These are phyloP conservation scores for Dovyalis caffra DNA, from an alignment of 345 rosid genomes.

Conservation along the genomic window DNA sequence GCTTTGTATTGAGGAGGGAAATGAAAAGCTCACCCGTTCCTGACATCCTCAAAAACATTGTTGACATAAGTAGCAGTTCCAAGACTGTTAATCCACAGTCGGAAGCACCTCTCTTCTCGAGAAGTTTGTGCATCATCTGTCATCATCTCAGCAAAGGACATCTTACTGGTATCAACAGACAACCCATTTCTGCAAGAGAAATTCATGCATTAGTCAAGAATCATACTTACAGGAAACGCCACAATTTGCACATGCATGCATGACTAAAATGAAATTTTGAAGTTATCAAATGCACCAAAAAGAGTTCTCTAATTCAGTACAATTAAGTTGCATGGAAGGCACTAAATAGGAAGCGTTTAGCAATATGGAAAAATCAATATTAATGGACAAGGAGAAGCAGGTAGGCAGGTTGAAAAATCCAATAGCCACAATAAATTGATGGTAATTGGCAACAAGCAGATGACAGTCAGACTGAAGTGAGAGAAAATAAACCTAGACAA, in stretches of 20 bases:
- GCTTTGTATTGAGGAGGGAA: background rate
- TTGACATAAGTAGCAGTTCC: constrained; percentile 78
- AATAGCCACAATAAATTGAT: no score
- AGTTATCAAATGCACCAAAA: background rate
- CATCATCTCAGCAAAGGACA: constrained; percentile 95
- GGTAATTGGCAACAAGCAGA: no score
- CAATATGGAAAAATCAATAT: background rate
- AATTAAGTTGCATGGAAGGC: no score
- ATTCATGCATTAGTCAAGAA: constrained; percentile 7
- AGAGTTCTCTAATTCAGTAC: no score
- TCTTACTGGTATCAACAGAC: constrained; percentile 55
- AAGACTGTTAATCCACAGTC: constrained; percentile 96
- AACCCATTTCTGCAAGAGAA: constrained; percentile 77
- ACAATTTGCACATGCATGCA: background rate
- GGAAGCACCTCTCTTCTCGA: constrained; percentile 96
- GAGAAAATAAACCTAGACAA: no score
- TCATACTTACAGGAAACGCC: background rate
- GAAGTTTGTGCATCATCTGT: constrained; percentile 93
- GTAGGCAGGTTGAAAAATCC: no score
- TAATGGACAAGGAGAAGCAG: background rate
- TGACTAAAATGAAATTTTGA: background rate
- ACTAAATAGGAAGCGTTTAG: background rate
- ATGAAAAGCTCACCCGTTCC: constrained; percentile 66
- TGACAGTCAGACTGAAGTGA: no score
- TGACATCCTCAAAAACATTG: constrained; percentile 86